Evolutionary conservation across 441 rosid genomes (phyloP).

Genomic region (Breynia disticha): DNA sequence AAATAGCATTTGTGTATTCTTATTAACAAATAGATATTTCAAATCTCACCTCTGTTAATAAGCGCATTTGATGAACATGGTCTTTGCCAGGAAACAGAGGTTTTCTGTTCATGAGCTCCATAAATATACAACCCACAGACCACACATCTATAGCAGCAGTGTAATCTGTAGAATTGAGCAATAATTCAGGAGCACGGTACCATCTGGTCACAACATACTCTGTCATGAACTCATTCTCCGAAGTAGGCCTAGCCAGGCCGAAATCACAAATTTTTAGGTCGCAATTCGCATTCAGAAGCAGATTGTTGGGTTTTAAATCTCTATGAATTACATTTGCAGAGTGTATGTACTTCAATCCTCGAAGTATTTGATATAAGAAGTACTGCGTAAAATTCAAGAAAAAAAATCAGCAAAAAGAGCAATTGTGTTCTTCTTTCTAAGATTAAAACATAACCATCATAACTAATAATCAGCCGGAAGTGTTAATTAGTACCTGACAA

Average conservation of each 20-base stretch:
- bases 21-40: background rate
- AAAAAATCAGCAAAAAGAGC: background rate
- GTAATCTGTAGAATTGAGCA: constrained; percentile 72
- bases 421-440: no score
- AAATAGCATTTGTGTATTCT: no score
- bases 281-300: constrained; percentile 77
- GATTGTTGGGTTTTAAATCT: constrained; percentile 90
- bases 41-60: constrained; percentile 54
- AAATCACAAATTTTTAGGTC: constrained; percentile 92
- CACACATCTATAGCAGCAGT: constrained; percentile 85
- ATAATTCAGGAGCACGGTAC: constrained; percentile 82
- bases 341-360: constrained; percentile 93
- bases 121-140: constrained; percentile 84
- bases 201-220: constrained; percentile 98
- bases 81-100: constrained; percentile 84
- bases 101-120: constrained; percentile 84
- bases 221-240: constrained; percentile 74
- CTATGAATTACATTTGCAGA: constrained; percentile 92
- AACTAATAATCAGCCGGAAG: background rate
- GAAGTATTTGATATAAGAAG: constrained; percentile 85
- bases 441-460: no score
- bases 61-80: constrained; percentile 76
- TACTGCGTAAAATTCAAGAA: constrained; percentile 39
- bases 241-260: constrained; percentile 78
- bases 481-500: constrained; percentile 56